These are phyloP conservation scores for Yamadazyma blattariae DNA, from an alignment of 1,139 yeast species.

Conservation along the genomic window DNA sequence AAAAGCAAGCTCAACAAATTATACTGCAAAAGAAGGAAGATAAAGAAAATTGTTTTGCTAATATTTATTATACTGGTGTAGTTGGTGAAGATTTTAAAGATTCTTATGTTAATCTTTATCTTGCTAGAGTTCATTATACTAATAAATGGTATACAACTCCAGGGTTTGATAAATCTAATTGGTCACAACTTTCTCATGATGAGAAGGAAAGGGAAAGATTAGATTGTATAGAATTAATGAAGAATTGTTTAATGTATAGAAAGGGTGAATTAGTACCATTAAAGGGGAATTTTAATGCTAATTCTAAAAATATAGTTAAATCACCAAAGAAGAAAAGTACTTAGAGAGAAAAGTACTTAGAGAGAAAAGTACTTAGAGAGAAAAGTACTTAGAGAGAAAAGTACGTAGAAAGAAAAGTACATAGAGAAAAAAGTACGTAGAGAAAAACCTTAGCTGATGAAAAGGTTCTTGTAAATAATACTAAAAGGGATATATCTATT, in stretches of 20 bases:
- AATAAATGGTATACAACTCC: neutral
- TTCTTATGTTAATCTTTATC: slow-evolving; percentile 21
- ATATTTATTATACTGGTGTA: slow-evolving; percentile 7
- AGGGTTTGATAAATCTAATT: neutral
- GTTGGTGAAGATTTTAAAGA: slow-evolving; percentile 11
- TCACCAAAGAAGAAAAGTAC: neutral
- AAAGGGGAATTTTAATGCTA: slow-evolving; percentile 6
- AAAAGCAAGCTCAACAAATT: no score
- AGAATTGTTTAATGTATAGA: slow-evolving; percentile 29
- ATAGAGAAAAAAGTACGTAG: no score
- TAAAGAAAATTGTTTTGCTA: neutral
- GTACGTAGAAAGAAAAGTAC: no score
- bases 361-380: neutral
- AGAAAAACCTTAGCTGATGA: no score
- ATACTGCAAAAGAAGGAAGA: neutral
- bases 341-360: neutral
- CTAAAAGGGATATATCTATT: neutral
- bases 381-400: neutral
- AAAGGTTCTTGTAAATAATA: neutral
- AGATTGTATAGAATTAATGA: slow-evolving; percentile 27
- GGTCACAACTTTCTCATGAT: slow-evolving; percentile 4
- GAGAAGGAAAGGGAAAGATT: slow-evolving; percentile 8
- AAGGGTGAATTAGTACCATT: slow-evolving; percentile 23
- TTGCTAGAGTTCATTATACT: slow-evolving; percentile 34
- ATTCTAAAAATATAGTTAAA: no score